Conservation (phyloP, 2,329 filamentous ascomycete species). For the Elsinoe batatas region DNA sequence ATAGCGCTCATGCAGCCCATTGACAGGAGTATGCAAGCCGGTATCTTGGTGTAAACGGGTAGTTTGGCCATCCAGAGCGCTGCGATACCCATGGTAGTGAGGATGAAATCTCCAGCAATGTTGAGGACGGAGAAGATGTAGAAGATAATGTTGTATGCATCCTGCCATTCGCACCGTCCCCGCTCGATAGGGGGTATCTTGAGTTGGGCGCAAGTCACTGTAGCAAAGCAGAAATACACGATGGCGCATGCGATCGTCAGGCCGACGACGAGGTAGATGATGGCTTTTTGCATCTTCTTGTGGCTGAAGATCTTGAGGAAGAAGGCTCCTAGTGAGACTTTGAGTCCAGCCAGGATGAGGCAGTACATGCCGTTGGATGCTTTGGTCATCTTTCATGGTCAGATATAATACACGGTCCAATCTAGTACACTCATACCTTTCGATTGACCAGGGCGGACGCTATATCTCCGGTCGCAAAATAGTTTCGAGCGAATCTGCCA, state of each 20-base stretch:
- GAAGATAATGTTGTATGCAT: too few species aligned
- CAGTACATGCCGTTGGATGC: neutral
- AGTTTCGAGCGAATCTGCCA: neutral
- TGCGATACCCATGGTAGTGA: too few species aligned
- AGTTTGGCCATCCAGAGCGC: too few species aligned
- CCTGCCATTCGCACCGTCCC: too few species aligned
- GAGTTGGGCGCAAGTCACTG: neutral
- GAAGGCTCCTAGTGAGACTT: neutral
- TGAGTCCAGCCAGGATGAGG: neutral
- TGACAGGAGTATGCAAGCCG: too few species aligned
- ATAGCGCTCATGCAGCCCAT: too few species aligned
- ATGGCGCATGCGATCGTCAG: neutral
- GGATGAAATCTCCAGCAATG: too few species aligned
- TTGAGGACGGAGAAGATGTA: too few species aligned
- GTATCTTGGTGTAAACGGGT: too few species aligned
- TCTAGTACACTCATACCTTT: neutral
- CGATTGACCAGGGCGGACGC: neutral
- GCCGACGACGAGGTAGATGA: neutral
- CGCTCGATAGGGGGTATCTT: neutral
- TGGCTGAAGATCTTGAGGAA: constrained; percentile 8
- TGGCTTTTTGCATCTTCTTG: neutral
- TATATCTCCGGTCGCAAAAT: neutral
- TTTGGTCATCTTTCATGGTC: neutral
- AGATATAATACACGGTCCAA: neutral
- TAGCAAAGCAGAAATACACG: neutral